A percentile compares a stretch with the other conserved stretches of the same genome.
These are phyloP conservation scores for Phytophthora foliorum DNA, from an alignment of 352 stramenopile genomes.

Conservation along the genomic window DNA sequence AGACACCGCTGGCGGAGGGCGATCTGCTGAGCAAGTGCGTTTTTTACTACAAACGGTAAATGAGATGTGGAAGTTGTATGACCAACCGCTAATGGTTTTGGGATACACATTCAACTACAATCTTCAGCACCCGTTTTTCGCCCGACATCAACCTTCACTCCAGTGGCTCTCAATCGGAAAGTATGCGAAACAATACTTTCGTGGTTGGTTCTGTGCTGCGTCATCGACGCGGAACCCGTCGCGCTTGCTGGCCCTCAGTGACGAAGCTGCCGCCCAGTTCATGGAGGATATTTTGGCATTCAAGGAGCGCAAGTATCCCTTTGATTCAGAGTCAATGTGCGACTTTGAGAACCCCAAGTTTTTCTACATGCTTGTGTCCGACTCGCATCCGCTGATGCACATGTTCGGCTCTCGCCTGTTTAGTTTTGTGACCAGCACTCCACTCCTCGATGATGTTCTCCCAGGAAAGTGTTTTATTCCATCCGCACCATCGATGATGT, in stretches of 20 bases:
- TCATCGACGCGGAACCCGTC: slow-evolving; percentile 37
- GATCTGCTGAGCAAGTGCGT: slow-evolving; percentile 64
- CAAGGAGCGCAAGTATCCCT: slow-evolving; percentile 83
- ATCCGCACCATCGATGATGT: slow-evolving; percentile 51
- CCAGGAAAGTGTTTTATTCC: slow-evolving; percentile 62
- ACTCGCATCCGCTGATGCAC: slow-evolving; percentile 82
- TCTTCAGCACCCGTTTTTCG: slow-evolving; percentile 58
- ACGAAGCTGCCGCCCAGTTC: slow-evolving; percentile 72
- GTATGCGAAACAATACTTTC: slow-evolving; percentile 83
- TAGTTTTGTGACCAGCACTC: slow-evolving; percentile 72
- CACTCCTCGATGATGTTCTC: slow-evolving; percentile 50
- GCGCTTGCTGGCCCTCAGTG: slow-evolving; percentile 47
- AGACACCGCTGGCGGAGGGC: slow-evolving; percentile 55
- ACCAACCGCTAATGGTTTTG: slow-evolving; percentile 76
- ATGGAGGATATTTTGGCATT: slow-evolving; percentile 78
- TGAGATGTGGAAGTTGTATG: slow-evolving; percentile 81
- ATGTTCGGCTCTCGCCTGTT: slow-evolving; percentile 79
- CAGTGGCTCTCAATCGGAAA: slow-evolving; percentile 84
- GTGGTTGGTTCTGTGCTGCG: slow-evolving; percentile 69
- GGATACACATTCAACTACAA: slow-evolving; percentile 85
- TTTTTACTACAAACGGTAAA: slow-evolving; percentile 69
- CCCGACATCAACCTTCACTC: slow-evolving; percentile 57
- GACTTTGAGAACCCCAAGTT: slow-evolving; percentile 82
- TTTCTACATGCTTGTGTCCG: slow-evolving; percentile 83
- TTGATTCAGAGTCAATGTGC: slow-evolving; percentile 73